Conservation (phyloP, 345 rosid genomes). For the Diplotaxis tenuifolia region DNA sequence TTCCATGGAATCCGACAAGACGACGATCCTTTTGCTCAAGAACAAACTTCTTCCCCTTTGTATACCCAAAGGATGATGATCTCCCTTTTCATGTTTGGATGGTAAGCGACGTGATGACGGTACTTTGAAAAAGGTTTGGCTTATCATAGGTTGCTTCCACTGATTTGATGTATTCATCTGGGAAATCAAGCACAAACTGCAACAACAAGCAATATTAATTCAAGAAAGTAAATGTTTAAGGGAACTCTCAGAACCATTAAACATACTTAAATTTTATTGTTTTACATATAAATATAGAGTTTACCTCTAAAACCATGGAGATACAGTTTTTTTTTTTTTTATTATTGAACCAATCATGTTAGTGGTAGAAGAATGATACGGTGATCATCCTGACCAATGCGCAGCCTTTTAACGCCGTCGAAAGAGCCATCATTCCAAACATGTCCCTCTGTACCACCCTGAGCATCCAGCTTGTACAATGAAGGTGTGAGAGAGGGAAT, state of each 20-base stretch:
- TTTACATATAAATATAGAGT: not conserved
- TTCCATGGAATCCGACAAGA: not conserved
- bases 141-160: constrained; percentile 20
- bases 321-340: no score
- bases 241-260: not conserved
- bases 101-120: constrained; percentile 16
- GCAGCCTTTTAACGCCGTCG: constrained; percentile 12
- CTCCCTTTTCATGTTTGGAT: constrained; percentile 21
- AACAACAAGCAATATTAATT: not conserved
- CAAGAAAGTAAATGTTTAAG: not conserved
- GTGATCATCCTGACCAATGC: constrained; percentile 11
- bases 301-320: no score
- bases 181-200: constrained; percentile 22
- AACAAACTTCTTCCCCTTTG: not conserved
- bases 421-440: constrained; percentile 30
- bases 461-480: constrained; percentile 21
- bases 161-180: constrained; percentile 23
- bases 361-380: no score
- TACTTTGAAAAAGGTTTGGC: not conserved
- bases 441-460: constrained; percentile 21
- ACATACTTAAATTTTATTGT: not conserved
- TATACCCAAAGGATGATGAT: not conserved
- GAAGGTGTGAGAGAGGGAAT: not conserved
- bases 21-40: not conserved
- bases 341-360: no score